Conservation (phyloP, 2,329 filamentous ascomycete genomes). For the Epichloe sp. region DNA sequence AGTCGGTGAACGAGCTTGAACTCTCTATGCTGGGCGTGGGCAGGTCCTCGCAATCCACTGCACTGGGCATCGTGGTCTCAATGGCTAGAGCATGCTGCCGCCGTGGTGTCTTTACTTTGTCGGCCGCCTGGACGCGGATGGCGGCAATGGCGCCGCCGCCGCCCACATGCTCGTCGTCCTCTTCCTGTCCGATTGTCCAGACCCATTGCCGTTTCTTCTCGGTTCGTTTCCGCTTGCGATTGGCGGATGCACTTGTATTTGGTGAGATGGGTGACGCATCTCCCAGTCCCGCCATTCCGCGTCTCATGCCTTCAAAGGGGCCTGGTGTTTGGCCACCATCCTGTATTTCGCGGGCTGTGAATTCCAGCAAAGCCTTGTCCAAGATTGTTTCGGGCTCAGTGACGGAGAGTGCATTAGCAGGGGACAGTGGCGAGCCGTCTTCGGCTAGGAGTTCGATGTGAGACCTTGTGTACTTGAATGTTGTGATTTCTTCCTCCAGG, state of each 20-base stretch:
- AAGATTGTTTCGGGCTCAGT: slow-evolving; percentile 28
- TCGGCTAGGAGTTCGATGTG: slow-evolving; percentile 51
- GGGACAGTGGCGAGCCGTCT: slow-evolving; percentile 38
- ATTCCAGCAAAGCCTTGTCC: slow-evolving; percentile 34
- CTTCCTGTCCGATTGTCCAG: slow-evolving; percentile 49
- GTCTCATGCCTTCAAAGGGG: slow-evolving; percentile 49
- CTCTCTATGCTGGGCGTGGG: slow-evolving; percentile 30
- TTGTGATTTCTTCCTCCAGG: slow-evolving; percentile 50
- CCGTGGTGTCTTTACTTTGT: background rate
- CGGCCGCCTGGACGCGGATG: slow-evolving; percentile 18
- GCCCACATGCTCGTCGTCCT: slow-evolving; percentile 29
- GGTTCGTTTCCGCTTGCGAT: slow-evolving; percentile 39
- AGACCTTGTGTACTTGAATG: slow-evolving; percentile 46
- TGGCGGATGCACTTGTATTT: slow-evolving; percentile 24
- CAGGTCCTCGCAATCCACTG: slow-evolving; percentile 16
- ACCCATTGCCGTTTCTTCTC: slow-evolving; percentile 54
- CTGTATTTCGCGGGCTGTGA: slow-evolving; percentile 39
- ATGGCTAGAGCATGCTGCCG: background rate
- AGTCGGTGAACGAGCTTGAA: slow-evolving; percentile 16
- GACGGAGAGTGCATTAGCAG: slow-evolving; percentile 9
- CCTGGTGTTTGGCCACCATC: slow-evolving; percentile 51
- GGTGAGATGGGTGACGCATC: slow-evolving; percentile 29
- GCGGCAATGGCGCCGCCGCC: slow-evolving; percentile 27
- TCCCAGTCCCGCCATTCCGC: slow-evolving; percentile 38
- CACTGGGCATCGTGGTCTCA: background rate